Conservation (phyloP, 1,139 yeast species). For the Hyphopichia fennica region DNA sequence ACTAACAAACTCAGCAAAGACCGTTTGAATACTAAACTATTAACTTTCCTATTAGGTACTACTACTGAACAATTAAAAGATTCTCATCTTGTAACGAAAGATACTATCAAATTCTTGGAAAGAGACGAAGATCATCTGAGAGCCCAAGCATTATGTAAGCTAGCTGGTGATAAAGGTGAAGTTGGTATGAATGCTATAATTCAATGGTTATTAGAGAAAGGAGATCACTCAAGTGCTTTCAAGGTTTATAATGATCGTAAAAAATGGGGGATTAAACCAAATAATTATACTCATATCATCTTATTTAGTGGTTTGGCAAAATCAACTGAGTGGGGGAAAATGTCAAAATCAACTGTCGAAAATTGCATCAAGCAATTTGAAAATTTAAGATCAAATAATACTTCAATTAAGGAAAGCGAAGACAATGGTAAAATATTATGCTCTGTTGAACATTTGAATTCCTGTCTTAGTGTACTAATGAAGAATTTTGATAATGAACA, state of each 20-base stretch:
- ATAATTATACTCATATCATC: constrained; percentile 55
- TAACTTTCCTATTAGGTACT: constrained; percentile 56
- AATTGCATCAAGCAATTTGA: constrained; percentile 27
- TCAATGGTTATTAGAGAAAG: constrained; percentile 44
- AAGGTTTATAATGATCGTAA: constrained; percentile 53
- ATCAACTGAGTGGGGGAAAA: constrained; percentile 34
- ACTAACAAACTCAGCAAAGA: constrained; percentile 24
- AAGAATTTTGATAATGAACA: constrained; percentile 36
- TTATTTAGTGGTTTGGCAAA: constrained; percentile 59
- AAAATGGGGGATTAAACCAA: constrained; percentile 57
- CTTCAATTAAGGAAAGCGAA: not conserved
- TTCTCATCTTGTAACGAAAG: constrained; percentile 52
- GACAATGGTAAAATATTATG: constrained; percentile 8
- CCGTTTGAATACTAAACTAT: constrained; percentile 41
- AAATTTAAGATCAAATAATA: constrained; percentile 7
- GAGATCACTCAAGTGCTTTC: constrained; percentile 45
- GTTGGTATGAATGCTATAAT: constrained; percentile 64
- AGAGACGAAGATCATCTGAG: constrained; percentile 47
- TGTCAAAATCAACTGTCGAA: constrained; percentile 19
- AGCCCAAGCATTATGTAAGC: constrained; percentile 52
- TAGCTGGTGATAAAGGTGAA: constrained; percentile 48
- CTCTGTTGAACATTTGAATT: constrained; percentile 35
- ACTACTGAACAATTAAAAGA: constrained; percentile 57
- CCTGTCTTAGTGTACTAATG: constrained; percentile 36
- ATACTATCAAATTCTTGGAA: constrained; percentile 50